Evolutionary conservation across 192 early-diverging fungal genomes (phyloP).

Genomic region (Spinellus fusiger): DNA sequence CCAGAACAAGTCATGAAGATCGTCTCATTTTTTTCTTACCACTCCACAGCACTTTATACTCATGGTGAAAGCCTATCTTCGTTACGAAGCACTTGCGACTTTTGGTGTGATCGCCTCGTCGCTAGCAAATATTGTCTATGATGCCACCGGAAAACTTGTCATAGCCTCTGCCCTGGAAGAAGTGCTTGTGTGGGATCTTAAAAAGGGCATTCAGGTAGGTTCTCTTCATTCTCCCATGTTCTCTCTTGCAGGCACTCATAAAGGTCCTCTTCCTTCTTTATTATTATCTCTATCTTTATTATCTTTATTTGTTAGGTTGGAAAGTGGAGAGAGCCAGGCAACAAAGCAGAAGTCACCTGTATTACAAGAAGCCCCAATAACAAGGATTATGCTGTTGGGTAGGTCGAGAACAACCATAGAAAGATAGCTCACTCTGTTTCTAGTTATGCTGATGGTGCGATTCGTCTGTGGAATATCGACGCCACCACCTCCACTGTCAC

Average conservation of each 20-base stretch:
- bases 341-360: slow-evolving; percentile 81
- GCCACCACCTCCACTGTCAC: slow-evolving; percentile 54
- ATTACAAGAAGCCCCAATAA: slow-evolving; percentile 65
- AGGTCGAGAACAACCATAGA: slow-evolving; percentile 8
- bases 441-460: slow-evolving; percentile 85
- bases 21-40: neutral
- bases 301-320: slow-evolving; percentile 33
- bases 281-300: neutral
- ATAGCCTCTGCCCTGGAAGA: slow-evolving; percentile 81
- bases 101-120: slow-evolving; percentile 83
- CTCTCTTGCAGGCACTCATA: too few species aligned
- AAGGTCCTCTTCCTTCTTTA: neutral
- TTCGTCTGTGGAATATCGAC: slow-evolving; percentile 79
- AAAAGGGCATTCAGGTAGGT: slow-evolving; percentile 65
- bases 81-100: slow-evolving; percentile 69
- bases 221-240: neutral
- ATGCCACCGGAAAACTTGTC: slow-evolving; percentile 62
- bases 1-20: neutral
- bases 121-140: slow-evolving; percentile 64
- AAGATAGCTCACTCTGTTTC: too few species aligned
- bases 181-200: slow-evolving; percentile 79
- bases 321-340: slow-evolving; percentile 77
- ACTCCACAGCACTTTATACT: neutral
- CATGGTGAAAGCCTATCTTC: slow-evolving; percentile 76
- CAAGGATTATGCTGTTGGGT: slow-evolving; percentile 83